Evolutionary conservation across 768 basidiomycete species (phyloP).

Genomic region (Rhizopogon vesiculosus): DNA sequence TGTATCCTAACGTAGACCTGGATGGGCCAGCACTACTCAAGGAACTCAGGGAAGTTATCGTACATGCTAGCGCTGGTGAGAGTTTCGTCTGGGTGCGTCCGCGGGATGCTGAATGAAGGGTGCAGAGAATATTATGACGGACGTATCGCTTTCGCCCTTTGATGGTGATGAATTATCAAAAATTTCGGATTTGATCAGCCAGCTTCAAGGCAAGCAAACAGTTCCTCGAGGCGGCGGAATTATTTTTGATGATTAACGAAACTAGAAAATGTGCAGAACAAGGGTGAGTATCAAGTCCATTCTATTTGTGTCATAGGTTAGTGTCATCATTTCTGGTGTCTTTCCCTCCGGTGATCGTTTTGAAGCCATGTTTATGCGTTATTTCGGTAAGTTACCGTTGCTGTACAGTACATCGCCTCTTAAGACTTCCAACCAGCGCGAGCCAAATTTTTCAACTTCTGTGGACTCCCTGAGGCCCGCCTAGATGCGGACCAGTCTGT

Average conservation of each 20-base stretch:
- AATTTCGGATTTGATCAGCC: slow-evolving; percentile 6
- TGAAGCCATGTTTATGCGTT: slow-evolving; percentile 39
- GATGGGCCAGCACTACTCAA: background rate
- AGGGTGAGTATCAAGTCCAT: background rate
- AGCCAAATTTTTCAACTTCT: slow-evolving; percentile 38
- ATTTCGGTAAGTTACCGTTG: slow-evolving; percentile 30
- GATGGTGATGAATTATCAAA: slow-evolving; percentile 2
- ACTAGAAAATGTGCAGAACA: background rate
- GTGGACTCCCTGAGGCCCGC: slow-evolving; percentile 43
- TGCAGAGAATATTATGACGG: background rate
- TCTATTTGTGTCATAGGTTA: slow-evolving; percentile 1
- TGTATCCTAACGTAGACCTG: background rate
- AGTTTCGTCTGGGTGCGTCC: background rate
- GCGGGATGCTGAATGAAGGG: slow-evolving; percentile 6
- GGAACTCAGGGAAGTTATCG: background rate
- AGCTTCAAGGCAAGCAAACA: background rate
- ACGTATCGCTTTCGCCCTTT: slow-evolving; percentile 4
- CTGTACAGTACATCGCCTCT: background rate
- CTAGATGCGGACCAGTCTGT: slow-evolving; percentile 41
- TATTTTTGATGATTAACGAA: background rate
- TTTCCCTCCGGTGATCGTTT: background rate
- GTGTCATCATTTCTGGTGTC: background rate
- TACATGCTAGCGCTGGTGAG: slow-evolving; percentile 16
- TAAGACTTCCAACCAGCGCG: slow-evolving; percentile 11
- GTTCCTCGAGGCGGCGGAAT: background rate